These are phyloP conservation scores for Ceriops tagal DNA, from an alignment of 345 rosid genomes.

Conservation along the genomic window DNA sequence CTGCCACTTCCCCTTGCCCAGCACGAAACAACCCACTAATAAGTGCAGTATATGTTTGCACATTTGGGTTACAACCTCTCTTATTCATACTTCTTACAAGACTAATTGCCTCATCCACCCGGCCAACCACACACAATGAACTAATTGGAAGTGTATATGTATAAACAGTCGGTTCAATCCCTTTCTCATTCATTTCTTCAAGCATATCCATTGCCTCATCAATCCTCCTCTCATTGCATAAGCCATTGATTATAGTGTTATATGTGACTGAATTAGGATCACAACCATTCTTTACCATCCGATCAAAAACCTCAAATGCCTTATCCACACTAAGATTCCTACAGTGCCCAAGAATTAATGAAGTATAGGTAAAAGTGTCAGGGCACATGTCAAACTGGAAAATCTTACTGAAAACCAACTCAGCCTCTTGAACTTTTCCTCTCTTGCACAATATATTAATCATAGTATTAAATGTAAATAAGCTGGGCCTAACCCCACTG, in stretches of 20 bases:
- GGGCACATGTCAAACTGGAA: slow-evolving; percentile 44
- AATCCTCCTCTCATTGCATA: slow-evolving; percentile 50
- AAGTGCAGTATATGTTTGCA: slow-evolving; percentile 56
- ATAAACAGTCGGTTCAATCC: slow-evolving; percentile 47
- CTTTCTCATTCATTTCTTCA: slow-evolving; percentile 49
- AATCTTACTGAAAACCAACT: slow-evolving; percentile 43
- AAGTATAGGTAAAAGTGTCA: slow-evolving; percentile 51
- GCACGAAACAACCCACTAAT: slow-evolving; percentile 44
- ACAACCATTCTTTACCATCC: slow-evolving; percentile 55
- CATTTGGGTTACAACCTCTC: slow-evolving; percentile 46
- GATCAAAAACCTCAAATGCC: slow-evolving; percentile 49
- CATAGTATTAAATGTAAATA: slow-evolving; percentile 54
- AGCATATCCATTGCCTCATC: slow-evolving; percentile 53
- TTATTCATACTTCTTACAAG: slow-evolving; percentile 44
- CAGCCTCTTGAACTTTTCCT: slow-evolving; percentile 51
- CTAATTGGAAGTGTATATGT: slow-evolving; percentile 52
- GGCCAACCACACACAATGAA: slow-evolving; percentile 47
- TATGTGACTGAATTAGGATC: slow-evolving; percentile 58
- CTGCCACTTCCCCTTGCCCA: slow-evolving; percentile 46
- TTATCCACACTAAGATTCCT: slow-evolving; percentile 42
- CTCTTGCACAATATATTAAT: slow-evolving; percentile 52
- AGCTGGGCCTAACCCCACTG: slow-evolving; percentile 49
- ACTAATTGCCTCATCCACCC: slow-evolving; percentile 45
- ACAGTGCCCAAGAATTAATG: slow-evolving; percentile 65
- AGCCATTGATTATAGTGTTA: slow-evolving; percentile 50